Evolutionary conservation across 1,139 yeast genomes (phyloP), one percentile per base, ranked within the genome.

Genomic region (Saccharomyces uvarum): DNA sequence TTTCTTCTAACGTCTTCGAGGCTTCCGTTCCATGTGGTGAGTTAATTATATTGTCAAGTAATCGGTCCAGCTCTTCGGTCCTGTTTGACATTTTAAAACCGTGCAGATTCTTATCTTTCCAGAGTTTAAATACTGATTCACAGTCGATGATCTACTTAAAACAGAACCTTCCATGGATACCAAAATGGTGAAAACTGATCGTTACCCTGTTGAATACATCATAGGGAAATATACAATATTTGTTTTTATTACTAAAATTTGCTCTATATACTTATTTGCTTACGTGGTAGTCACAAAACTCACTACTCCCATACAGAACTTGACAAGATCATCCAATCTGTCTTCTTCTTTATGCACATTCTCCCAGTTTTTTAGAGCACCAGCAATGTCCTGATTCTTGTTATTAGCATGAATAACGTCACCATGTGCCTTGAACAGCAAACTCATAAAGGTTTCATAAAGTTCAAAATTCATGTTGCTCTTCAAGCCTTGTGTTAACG

Each of bases 241-340:
- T 14, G 29, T n/a, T 4, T 28, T 28, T 47, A 47, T 27, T 14
- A 47, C 19, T 24, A 24, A 47, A n/a, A 14, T 14, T 28, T 14
- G 24, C 9, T 13, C 13, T 21, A 38, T 48, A 21, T 38, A 8
- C 42, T 16, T 44, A 26, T 49, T 31, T 47, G 51, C 48, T 44
- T 56, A 59, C 26, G 59, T 53, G 26, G 62, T 61, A 24, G 70
- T 58, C 4, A 90, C 75, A 64, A 88, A 85, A 61, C 77, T 79
- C 47, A 88, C 74, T 9, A 91, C 91, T 58, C 97, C 95, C 1
- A 95, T 77, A 69, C 97, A 88, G 71, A 85, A 90, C 67, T 90
- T 88, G 29, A 83, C 81, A 57, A 88, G 72, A 32, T 79, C 81
- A 62, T 89, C 96, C 64, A 93, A 70, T 31, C 77, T 75, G 11